Evolutionary conservation across 1,284 basidiomycete species (phyloP), one percentile per base, ranked within the genome.

Genomic region (Chondrostereum purpureum): DNA sequence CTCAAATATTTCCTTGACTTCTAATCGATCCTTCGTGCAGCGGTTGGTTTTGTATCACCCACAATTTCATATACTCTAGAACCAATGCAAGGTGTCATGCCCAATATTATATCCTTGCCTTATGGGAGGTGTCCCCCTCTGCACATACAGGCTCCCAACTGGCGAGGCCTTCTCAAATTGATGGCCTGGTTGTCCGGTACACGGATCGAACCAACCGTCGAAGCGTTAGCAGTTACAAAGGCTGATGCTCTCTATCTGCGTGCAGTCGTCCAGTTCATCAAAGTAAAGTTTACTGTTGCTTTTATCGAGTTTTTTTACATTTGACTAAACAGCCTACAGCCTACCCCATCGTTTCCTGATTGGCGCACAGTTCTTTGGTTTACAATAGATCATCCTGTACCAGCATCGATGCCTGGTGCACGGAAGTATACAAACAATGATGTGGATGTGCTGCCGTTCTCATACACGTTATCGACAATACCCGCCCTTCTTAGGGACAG

Each of bases 351-450:
- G 21, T 72, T 78, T 0, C 56, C 64, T 4, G 75, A 79, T 21
- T 89, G 87, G 87, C 73, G 81, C 43, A 80, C 80, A 6, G 66
- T 88, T 16, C 57, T 88, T 6, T 88, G 85, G 69, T 76, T 89
- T 53, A 81, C 83, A 0, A 75, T 86, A 39, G 87, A 89, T 54
- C 68, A 78, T 53, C 77, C 80, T 2, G 60, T 75, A 1, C 79
- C 83, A 31, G 54, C 68, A 1, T 65, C 66, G 16, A 51, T 68
- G 12, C 68, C 65, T 5, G 64, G 66, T 31, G 64, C 68, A 2
- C 61, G 66, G 54, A 77, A 70, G 53, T 80, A 73, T 57, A 68
- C 68, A 12, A 78, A 72, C 44, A 71, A 68, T 49, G 79, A 86
- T 50, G 76, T 82, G 12, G 78, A 68, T 48, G 58, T 73, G 2